A percentile compares a stretch with the other conserved stretches of the same genome.
Evolutionary conservation across 768 basidiomycete species (phyloP).

Genomic region (Lentinula sp.): DNA sequence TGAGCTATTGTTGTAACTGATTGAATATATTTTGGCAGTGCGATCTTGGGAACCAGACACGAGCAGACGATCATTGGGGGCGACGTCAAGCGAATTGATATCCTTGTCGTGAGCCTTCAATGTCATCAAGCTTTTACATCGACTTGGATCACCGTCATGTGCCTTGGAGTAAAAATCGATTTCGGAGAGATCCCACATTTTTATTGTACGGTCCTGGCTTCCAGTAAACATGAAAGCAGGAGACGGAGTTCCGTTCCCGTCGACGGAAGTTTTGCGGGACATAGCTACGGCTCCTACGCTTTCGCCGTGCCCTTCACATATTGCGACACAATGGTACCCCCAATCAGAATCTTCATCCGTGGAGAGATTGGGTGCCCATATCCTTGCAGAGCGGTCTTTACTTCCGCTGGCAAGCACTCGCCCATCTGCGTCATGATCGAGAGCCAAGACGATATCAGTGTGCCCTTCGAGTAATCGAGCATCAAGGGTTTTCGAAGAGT

Average conservation of each 20-base stretch:
- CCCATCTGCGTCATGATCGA: conserved; percentile 66
- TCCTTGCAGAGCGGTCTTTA: conserved; percentile 83
- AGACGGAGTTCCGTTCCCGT: conserved; percentile 18
- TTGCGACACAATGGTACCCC: conserved; percentile 72
- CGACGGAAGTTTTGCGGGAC: conserved; percentile 43
- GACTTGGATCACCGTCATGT: conserved; percentile 27
- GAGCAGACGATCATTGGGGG: conserved; percentile 83
- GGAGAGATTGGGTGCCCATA: conserved; percentile 55
- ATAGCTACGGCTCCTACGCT: conserved; percentile 88
- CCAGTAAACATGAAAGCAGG: conserved; percentile 86
- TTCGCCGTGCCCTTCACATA: conserved; percentile 93
- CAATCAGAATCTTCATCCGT: conserved; percentile 20
- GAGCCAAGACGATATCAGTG: conserved; percentile 82
- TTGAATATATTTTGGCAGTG: conserved; percentile 84
- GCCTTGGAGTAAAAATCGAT: conserved; percentile 28
- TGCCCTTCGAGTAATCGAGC: conserved; percentile 86
- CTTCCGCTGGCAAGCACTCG: conserved; percentile 82
- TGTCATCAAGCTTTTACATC: conserved; percentile 76
- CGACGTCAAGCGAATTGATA: conserved; percentile 92
- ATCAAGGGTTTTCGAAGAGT: conserved; percentile 71
- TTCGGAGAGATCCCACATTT: conserved; percentile 91
- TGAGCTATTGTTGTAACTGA: conserved; percentile 49
- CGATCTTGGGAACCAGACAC: conserved; percentile 96
- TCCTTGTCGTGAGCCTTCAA: conserved; percentile 96
- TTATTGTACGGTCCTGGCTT: conserved; percentile 95